Percentiles rank a stretch among this genome's conserved stretches.
These are phyloP conservation scores for Capsicum baccatum DNA, from an alignment of 257 asterid species.

Conservation along the genomic window DNA sequence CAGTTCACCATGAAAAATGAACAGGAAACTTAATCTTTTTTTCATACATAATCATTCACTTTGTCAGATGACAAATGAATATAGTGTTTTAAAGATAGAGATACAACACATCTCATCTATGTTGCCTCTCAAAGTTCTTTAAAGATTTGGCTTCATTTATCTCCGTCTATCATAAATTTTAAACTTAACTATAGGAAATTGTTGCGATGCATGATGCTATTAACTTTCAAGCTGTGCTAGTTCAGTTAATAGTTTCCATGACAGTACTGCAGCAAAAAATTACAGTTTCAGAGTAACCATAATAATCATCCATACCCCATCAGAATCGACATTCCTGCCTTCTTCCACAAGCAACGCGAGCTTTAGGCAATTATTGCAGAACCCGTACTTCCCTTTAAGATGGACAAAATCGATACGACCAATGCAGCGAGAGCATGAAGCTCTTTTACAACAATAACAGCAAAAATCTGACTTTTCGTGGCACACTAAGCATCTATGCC, in stretches of 20 bases:
- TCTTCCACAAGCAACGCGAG: slow-evolving; percentile 75
- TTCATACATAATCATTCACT: neutral
- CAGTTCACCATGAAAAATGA: neutral
- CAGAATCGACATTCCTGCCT: slow-evolving; percentile 57
- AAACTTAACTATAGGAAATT: neutral
- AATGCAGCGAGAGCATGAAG: slow-evolving; percentile 66
- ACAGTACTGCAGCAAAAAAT: slow-evolving; percentile 18
- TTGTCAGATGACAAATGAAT: slow-evolving; percentile 5
- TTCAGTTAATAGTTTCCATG: neutral
- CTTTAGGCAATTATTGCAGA: slow-evolving; percentile 68
- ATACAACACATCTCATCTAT: slow-evolving; percentile 1
- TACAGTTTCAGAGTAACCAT: slow-evolving; percentile 26
- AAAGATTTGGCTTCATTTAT: neutral
- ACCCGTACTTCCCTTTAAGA: slow-evolving; percentile 68
- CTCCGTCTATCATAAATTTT: slow-evolving; percentile 3
- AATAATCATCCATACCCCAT: slow-evolving; percentile 68
- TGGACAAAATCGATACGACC: slow-evolving; percentile 38
- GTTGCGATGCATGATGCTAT: neutral
- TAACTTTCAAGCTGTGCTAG: neutral
- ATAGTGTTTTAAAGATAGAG: neutral
- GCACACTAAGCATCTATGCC: slow-evolving; percentile 75
- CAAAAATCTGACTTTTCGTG: slow-evolving; percentile 40
- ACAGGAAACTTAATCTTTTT: neutral
- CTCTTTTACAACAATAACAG: slow-evolving; percentile 70
- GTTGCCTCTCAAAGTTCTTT: slow-evolving; percentile 20